phyloP scores from a whole-genome alignment of 768 basidiomycete species.

The Suillus paluster region DNA sequence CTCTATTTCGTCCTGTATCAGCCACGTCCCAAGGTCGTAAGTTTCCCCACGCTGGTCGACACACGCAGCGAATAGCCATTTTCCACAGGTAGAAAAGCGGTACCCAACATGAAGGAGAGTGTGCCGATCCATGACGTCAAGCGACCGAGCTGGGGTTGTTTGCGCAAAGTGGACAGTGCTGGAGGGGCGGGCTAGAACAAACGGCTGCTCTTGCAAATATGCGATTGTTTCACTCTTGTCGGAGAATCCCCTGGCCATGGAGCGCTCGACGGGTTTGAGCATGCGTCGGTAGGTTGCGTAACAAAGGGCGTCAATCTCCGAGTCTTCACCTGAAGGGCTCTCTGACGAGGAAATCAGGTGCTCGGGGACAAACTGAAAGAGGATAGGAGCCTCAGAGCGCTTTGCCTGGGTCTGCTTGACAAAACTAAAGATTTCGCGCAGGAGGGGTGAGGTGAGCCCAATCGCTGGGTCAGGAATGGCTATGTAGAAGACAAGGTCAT shows the following conservation, averaged over 20 bases:
- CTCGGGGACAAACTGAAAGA: conserved; percentile 79
- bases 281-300: conserved; percentile 76
- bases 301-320: conserved; percentile 55
- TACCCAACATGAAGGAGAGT: conserved; percentile 82
- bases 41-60: conserved; percentile 81
- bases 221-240: conserved; percentile 43
- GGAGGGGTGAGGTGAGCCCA: conserved; percentile 63
- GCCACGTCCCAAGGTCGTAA: conserved; percentile 70
- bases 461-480: conserved; percentile 63
- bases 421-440: conserved; percentile 72
- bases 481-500: conserved; percentile 68
- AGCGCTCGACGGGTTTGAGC: conserved; percentile 59
- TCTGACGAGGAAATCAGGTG: conserved; percentile 55
- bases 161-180: conserved; percentile 41
- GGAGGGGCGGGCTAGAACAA: conserved; percentile 58
- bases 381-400: conserved; percentile 50
- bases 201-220: conserved; percentile 68
- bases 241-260: conserved; percentile 57
- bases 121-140: conserved; percentile 59
- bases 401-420: conserved; percentile 59
- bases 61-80: conserved; percentile 78
- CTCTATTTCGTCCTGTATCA: conserved; percentile 53
- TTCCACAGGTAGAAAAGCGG: conserved; percentile 62
- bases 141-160: conserved; percentile 43
- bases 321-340: conserved; percentile 44